phyloP scores from a whole-genome alignment of 2,329 filamentous ascomycete genomes.

The Alternaria sp. region DNA sequence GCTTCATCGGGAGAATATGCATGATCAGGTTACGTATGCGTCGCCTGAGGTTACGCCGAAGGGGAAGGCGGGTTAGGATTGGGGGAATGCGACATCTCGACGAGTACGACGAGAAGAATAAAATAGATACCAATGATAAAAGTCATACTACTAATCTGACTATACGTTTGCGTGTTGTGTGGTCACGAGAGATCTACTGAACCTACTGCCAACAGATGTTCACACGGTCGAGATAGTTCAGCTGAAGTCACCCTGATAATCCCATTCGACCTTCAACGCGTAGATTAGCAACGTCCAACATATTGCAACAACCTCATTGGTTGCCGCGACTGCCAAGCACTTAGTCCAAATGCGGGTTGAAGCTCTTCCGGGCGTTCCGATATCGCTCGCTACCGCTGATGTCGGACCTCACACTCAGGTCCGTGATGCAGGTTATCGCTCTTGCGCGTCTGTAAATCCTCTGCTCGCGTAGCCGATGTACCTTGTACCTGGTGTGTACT shows the following conservation, averaged over 20 bases:
- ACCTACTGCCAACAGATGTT: no score
- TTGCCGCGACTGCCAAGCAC: not conserved
- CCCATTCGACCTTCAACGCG: no score
- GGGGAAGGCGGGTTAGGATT: not conserved
- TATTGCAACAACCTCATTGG: not conserved
- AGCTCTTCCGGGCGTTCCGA: not conserved
- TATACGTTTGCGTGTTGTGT: no score
- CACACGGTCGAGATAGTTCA: no score
- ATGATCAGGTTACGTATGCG: not conserved
- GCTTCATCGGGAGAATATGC: not conserved
- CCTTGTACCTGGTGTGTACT: no score
- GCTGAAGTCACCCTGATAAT: not conserved
- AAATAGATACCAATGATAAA: slow-evolving; percentile 1
- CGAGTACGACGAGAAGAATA: not conserved
- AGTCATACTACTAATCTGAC: not conserved
- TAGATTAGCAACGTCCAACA: not conserved
- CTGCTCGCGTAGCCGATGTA: no score
- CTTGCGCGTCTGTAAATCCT: no score
- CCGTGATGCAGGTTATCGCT: not conserved
- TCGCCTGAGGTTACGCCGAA: not conserved
- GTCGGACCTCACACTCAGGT: not conserved
- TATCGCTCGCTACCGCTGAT: not conserved
- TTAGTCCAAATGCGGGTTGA: not conserved
- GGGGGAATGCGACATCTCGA: no score
- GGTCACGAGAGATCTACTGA: no score